Conservation (phyloP, 2,329 filamentous ascomycete genomes). For the Talaromyces sp. region DNA sequence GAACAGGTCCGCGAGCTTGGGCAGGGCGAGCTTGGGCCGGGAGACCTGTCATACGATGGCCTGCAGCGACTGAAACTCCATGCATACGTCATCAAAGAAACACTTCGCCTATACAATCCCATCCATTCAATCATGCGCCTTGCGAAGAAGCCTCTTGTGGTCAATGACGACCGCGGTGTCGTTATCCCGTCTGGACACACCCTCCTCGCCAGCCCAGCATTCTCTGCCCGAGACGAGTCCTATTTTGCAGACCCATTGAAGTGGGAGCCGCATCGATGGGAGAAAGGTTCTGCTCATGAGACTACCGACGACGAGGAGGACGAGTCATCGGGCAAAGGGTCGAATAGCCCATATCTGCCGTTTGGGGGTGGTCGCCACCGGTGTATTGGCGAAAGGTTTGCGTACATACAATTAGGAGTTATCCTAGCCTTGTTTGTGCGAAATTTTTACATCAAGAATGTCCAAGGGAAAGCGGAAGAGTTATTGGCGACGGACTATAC, state of each 20-base stretch:
- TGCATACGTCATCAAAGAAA: conserved; percentile 83
- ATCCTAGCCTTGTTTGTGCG: conserved; percentile 74
- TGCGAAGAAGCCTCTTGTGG: conserved; percentile 80
- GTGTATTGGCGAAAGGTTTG: conserved; percentile 96
- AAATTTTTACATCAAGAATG: conserved; percentile 72
- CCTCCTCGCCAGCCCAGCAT: conserved; percentile 75
- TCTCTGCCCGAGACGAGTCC: conserved; percentile 64
- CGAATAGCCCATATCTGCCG: conserved; percentile 82
- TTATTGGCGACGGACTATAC: conserved; percentile 5
- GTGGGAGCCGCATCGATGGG: conserved; percentile 93
- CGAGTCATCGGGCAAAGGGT: conserved; percentile 79
- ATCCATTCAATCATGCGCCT: conserved; percentile 94
- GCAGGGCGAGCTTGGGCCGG: conserved; percentile 68
- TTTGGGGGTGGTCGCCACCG: conserved; percentile 90
- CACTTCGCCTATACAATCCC: conserved; percentile 80
- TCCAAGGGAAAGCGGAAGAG: conserved; percentile 46
- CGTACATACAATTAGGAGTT: conserved; percentile 84
- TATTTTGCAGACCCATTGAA: conserved; percentile 76
- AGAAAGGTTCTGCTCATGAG: conserved; percentile 41
- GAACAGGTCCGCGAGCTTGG: conserved; percentile 75
- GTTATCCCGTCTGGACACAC: conserved; percentile 75
- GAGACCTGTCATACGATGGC: conserved; percentile 72
- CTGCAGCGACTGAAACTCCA: conserved; percentile 75
- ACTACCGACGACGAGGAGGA: conserved; percentile 45
- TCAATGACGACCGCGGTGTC: conserved; percentile 61